Conservation (phyloP, 2,329 filamentous ascomycete genomes). For the Acephala macrosclerotiorum region DNA sequence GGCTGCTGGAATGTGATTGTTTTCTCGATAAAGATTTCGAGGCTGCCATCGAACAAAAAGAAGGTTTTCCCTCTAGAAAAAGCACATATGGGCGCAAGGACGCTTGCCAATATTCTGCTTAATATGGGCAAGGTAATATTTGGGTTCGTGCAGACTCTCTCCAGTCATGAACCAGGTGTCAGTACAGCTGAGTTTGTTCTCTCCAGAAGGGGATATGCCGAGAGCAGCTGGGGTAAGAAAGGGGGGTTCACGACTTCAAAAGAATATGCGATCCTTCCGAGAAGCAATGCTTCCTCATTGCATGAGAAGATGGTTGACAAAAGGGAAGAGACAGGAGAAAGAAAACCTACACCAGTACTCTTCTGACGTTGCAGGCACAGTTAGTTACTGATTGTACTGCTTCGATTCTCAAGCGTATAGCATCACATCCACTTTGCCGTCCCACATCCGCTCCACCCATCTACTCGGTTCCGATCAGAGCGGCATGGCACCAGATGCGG, state of each 20-base stretch:
- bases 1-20: conserved; percentile 36
- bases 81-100: conserved; percentile 6
- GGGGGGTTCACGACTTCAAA: background rate
- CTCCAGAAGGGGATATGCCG: conserved; percentile 7
- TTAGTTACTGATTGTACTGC: no score
- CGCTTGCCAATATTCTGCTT: background rate
- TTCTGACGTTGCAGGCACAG: no score
- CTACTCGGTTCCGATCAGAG: background rate
- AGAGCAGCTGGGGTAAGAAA: background rate
- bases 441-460: background rate
- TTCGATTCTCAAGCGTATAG: no score
- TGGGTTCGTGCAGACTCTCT: background rate
- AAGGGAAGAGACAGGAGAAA: background rate
- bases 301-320: background rate
- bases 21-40: conserved; percentile 15
- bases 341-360: background rate
- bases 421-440: background rate
- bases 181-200: background rate
- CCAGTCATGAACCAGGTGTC: background rate
- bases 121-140: conserved; percentile 1
- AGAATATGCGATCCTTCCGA: background rate
- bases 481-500: background rate
- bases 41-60: conserved; percentile 7
- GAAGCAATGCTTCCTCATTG: background rate
- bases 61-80: conserved; percentile 10